A percentile compares a stretch with the other conserved stretches of the same genome.
These are phyloP conservation scores for Neocallimastix lanati DNA, from an alignment of 192 early-diverging fungal species.

Conservation along the genomic window DNA sequence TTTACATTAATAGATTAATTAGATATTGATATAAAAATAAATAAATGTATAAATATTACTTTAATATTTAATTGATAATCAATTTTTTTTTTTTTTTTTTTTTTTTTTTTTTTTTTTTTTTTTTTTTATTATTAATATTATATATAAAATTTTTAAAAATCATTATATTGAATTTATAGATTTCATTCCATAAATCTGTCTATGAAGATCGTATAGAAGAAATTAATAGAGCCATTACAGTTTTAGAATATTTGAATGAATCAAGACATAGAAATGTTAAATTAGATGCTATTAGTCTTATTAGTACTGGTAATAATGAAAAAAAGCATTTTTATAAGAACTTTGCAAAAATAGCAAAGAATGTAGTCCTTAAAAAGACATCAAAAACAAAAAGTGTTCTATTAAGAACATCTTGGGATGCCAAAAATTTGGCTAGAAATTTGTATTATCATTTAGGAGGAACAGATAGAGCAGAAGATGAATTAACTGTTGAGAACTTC, in stretches of 20 bases:
- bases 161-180: too few relatives aligned
- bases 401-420: background rate
- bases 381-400: background rate
- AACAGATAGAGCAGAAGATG: background rate
- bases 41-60: too few relatives aligned
- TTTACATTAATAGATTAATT: too few relatives aligned
- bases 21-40: too few relatives aligned
- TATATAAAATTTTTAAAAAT: too few relatives aligned
- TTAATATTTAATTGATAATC: too few relatives aligned
- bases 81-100: too few relatives aligned
- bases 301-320: background rate
- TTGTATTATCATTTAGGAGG: background rate
- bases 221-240: background rate
- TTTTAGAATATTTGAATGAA: background rate
- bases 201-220: background rate
- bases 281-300: background rate
- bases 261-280: background rate
- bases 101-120: too few relatives aligned
- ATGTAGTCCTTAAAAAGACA: background rate
- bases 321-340: background rate
- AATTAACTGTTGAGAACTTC: constrained; percentile 51
- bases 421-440: background rate
- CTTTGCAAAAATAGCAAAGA: background rate
- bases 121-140: too few relatives aligned
- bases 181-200: background rate